phyloP scores from a whole-genome alignment of 495 filamentous ascomycete genomes.

The Neohortaea acidophila region DNA sequence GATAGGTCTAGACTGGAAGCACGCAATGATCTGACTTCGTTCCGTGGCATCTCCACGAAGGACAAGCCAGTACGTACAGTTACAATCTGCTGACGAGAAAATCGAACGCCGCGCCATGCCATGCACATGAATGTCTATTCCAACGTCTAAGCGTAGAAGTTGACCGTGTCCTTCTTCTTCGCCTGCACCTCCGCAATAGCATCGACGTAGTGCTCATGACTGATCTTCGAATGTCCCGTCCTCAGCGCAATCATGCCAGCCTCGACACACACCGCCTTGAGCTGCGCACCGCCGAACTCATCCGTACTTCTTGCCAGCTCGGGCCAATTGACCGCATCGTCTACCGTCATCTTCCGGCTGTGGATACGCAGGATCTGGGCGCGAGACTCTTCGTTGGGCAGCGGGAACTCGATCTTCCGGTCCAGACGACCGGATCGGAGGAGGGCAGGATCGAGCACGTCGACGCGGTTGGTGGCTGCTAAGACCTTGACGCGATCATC shows the following conservation, averaged over 20 bases:
- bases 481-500: conserved; percentile 98
- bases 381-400: conserved; percentile 96
- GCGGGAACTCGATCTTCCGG: conserved; percentile 97
- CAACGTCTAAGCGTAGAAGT: conserved; percentile 14
- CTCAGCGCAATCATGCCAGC: conserved; percentile 97
- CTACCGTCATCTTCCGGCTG: conserved; percentile 94
- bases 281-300: conserved; percentile 92
- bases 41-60: background rate
- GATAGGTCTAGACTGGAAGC: background rate
- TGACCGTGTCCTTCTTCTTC: conserved; percentile 62
- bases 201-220: conserved; percentile 98
- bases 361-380: conserved; percentile 97
- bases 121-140: background rate
- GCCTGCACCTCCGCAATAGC: conserved; percentile 92
- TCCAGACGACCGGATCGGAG: conserved; percentile 89
- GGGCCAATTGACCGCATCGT: conserved; percentile 85
- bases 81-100: background rate
- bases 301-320: conserved; percentile 95
- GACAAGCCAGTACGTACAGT: background rate
- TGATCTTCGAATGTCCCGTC: conserved; percentile 82
- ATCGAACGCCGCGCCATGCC: conserved; percentile 2
- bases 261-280: conserved; percentile 98
- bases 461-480: conserved; percentile 93
- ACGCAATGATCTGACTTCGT: background rate
- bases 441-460: conserved; percentile 90